Percentiles rank a stretch among this genome's conserved stretches.
phyloP scores from a whole-genome alignment of 176 grass and related monocot species.

The Rhynchospora breviuscula region DNA sequence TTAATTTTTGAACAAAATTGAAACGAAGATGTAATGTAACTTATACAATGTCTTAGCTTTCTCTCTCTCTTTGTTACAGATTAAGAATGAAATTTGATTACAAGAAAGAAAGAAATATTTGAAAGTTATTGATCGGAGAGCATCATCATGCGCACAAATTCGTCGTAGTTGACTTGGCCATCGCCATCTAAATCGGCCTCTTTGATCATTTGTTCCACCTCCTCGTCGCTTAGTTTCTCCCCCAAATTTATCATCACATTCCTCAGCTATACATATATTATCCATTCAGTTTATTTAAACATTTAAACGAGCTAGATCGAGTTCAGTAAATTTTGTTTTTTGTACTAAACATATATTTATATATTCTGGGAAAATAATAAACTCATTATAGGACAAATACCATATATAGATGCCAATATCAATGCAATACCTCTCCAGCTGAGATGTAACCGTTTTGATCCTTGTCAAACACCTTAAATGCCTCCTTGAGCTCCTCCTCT shows the following conservation, averaged over 20 bases:
- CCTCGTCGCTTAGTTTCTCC: constrained; percentile 58
- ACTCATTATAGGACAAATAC: neutral
- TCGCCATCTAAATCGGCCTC: constrained; percentile 78
- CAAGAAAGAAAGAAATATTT: neutral
- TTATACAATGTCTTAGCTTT: neutral
- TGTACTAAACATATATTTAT: too few relatives aligned
- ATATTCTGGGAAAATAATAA: neutral
- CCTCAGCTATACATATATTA: constrained; percentile 27
- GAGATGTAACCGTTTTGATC: constrained; percentile 83
- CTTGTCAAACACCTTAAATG: constrained; percentile 92
- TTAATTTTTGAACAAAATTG: neutral
- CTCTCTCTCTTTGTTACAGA: neutral
- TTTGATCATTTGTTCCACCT: constrained; percentile 66
- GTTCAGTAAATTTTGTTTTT: too few relatives aligned
- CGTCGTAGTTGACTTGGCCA: constrained; percentile 64
- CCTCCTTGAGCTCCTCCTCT: constrained; percentile 81
- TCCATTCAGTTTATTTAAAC: too few relatives aligned
- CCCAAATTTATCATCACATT: constrained; percentile 73
- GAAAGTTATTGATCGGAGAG: constrained; percentile 29
- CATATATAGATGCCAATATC: neutral
- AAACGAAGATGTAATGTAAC: neutral
- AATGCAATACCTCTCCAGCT: constrained; percentile 37
- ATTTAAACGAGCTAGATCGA: too few relatives aligned
- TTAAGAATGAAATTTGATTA: neutral
- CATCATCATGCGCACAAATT: constrained; percentile 94